phyloP scores from a whole-genome alignment of 2,329 filamentous ascomycete genomes.

The Colletotrichum filicis region DNA sequence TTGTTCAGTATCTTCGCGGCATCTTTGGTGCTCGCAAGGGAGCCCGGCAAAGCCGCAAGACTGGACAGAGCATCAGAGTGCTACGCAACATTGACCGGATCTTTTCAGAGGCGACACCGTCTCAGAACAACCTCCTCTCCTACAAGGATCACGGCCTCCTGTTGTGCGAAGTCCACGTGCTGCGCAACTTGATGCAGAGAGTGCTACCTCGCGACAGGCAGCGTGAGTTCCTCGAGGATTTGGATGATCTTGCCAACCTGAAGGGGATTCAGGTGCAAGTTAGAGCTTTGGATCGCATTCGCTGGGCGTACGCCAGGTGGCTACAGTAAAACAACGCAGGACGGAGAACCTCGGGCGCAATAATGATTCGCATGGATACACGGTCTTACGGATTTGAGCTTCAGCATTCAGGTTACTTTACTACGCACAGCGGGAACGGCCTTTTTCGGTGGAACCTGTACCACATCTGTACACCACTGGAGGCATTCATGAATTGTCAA shows the following conservation, averaged over 20 bases:
- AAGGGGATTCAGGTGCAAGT: conserved; percentile 82
- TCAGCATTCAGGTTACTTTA: conserved; percentile 32
- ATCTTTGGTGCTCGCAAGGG: conserved; percentile 78
- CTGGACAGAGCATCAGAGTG: conserved; percentile 78
- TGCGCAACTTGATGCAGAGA: conserved; percentile 74
- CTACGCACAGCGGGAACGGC: conserved; percentile 24
- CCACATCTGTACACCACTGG: conserved; percentile 23
- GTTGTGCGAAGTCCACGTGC: conserved; percentile 87
- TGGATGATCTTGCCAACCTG: conserved; percentile 86
- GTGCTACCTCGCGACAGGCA: conserved; percentile 80
- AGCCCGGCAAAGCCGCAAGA: conserved; percentile 70
- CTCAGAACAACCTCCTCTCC: conserved; percentile 78
- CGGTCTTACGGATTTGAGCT: conserved; percentile 28
- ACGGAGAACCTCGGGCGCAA: conserved; percentile 4
- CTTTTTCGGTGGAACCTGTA: conserved; percentile 17
- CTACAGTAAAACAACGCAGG: conserved; percentile 50
- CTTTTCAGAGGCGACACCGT: conserved; percentile 74
- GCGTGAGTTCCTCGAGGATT: conserved; percentile 88
- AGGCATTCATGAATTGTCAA: conserved; percentile 30
- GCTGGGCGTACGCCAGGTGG: conserved; percentile 92
- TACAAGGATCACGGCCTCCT: conserved; percentile 95
- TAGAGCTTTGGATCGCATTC: conserved; percentile 82
- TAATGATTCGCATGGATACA: conserved; percentile 34
- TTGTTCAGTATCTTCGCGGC: conserved; percentile 76
- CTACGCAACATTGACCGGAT: conserved; percentile 90